phyloP scores from a whole-genome alignment of 257 asterid genomes.

The Linaria vulgaris region DNA sequence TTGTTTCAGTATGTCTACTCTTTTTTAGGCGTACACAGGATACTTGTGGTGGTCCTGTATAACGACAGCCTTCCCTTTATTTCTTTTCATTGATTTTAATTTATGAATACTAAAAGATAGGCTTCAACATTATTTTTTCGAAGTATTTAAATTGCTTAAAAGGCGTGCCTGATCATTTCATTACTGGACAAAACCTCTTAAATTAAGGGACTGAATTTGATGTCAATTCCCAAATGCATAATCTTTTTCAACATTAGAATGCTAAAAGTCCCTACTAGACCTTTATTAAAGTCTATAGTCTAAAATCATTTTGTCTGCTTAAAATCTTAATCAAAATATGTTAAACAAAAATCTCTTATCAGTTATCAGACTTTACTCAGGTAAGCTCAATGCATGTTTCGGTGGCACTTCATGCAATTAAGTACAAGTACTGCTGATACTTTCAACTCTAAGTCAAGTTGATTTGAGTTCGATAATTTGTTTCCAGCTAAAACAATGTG shows the following conservation, averaged over 20 bases:
- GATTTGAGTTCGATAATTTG: no score
- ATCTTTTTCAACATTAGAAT: neutral
- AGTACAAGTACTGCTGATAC: no score
- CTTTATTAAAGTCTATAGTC: neutral
- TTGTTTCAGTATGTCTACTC: neutral
- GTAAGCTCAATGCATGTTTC: neutral
- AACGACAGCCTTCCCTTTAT: neutral
- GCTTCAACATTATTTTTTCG: constrained; percentile 19
- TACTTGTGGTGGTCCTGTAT: constrained; percentile 18
- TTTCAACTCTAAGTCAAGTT: no score
- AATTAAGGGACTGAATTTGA: constrained; percentile 47
- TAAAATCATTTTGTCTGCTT: neutral
- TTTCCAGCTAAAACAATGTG: neutral
- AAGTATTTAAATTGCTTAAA: constrained; percentile 30
- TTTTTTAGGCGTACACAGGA: neutral
- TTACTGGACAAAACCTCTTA: constrained; percentile 41
- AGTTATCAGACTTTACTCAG: neutral
- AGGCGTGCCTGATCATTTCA: constrained; percentile 35
- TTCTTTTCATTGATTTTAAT: constrained; percentile 1
- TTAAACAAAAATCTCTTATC: no score
- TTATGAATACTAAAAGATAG: neutral
- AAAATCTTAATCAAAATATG: no score
- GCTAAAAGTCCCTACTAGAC: neutral
- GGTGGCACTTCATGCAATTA: no score
- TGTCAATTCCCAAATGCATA: constrained; percentile 27